Evolutionary conservation across 495 filamentous ascomycete genomes (phyloP), one percentile per base, ranked within the genome.

Genomic region (Friedmanniomyces simplex): DNA sequence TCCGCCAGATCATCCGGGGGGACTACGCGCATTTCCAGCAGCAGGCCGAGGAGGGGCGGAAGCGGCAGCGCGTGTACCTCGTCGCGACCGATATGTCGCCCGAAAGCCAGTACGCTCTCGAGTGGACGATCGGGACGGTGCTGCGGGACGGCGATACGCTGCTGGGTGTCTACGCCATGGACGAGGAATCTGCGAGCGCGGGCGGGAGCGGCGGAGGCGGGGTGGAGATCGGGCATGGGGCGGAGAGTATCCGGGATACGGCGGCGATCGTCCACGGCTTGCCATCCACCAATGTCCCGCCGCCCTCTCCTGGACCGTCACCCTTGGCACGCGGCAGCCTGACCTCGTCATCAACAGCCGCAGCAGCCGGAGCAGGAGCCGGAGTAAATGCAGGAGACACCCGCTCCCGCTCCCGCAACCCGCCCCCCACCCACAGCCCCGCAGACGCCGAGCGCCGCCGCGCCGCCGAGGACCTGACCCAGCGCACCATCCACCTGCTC

Each of bases 111-210:
- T 89, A 96, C 69, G 93, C 93, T 11, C 73, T 97, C 26, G 93
- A 97, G 68, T 98, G 91, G 91, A 94, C 90, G 0, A 91, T 98
- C 51, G 93, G 93, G 41, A 95, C 89, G 2, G 86, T 97, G n/a
- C 78, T 98, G 8, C 80, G 93, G 45, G 89, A 96, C 66, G 93
- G 93, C 16, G 93, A 98, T 69, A 97, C 91, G 0, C 77, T 98
- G 37, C 79, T 95, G 53, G 88, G 89, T 21, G 86, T 98, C 51
- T 95, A 89, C 71, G 91, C 88, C 57, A 81, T 91, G 46, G 87
- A 94, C 63, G 91, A 96, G 68, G 91, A 96, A 52, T 54, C 51
- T 18, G 20, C 34, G 16, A 41, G 24, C 59, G 51, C 25, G 1
- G 76, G 77, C 24, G 84, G 83, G 32, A 79, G 68, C 11, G 67